These are phyloP conservation scores for Exophiala sideris DNA, from an alignment of 2,329 filamentous ascomycete species.

Conservation along the genomic window DNA sequence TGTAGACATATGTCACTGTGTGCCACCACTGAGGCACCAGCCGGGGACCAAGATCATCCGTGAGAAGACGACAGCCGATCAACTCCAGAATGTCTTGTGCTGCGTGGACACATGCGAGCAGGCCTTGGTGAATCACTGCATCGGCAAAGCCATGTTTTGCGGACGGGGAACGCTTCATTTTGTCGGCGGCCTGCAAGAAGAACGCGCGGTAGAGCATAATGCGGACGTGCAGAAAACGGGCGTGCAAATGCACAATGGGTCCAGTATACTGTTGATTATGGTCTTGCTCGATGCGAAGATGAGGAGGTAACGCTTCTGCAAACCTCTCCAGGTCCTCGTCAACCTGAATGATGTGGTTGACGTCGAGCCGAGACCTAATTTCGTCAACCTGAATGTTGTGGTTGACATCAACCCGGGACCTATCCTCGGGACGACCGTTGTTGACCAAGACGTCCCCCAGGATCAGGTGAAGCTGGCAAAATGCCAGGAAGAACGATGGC, in stretches of 20 bases:
- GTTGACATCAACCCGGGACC: background rate
- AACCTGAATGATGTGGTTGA: background rate
- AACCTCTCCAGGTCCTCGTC: background rate
- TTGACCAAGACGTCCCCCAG: background rate
- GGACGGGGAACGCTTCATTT: background rate
- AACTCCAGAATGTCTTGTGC: background rate
- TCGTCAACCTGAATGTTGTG: background rate
- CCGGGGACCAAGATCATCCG: slow-evolving; percentile 2
- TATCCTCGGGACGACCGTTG: background rate
- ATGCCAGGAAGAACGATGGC: background rate
- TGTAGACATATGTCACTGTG: background rate
- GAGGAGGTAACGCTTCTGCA: background rate
- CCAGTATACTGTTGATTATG: background rate
- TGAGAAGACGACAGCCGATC: background rate
- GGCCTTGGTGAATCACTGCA: background rate
- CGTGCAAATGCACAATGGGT: background rate
- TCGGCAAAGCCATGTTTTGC: background rate
- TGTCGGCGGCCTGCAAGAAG: background rate
- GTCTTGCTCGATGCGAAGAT: background rate
- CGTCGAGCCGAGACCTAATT: background rate
- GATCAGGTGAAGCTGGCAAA: background rate
- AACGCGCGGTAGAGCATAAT: background rate
- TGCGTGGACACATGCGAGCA: background rate
- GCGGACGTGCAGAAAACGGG: background rate
- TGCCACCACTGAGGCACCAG: background rate